A percentile compares a stretch with the other conserved stretches of the same genome.
Conservation (phyloP, 2,329 filamentous ascomycete genomes). For the Colletotrichum lentis region DNA sequence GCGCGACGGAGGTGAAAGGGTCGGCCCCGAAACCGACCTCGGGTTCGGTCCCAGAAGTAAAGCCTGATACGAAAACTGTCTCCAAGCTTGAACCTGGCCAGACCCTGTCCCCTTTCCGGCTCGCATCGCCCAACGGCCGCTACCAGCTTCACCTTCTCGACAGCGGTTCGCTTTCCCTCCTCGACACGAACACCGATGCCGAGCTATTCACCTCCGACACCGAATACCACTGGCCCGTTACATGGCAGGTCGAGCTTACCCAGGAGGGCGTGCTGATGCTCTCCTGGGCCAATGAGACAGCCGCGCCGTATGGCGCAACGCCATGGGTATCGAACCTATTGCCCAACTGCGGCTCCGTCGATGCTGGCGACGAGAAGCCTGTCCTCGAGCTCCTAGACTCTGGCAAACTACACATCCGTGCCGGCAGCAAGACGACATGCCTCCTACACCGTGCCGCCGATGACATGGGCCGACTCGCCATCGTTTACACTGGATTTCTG, state of each 20-base stretch:
- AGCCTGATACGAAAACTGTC: not conserved
- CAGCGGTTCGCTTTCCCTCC: conserved; percentile 37
- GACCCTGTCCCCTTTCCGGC: conserved; percentile 29
- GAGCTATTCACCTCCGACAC: conserved; percentile 40
- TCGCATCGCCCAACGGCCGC: conserved; percentile 35
- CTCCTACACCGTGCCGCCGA: conserved; percentile 34
- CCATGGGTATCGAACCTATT: conserved; percentile 38
- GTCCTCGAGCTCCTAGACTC: conserved; percentile 39
- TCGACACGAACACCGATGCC: conserved; percentile 30
- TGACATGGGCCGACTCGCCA: conserved; percentile 39
- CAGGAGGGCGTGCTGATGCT: conserved; percentile 37
- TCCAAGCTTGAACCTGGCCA: conserved; percentile 33
- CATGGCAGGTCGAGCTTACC: conserved; percentile 39
- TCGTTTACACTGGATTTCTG: conserved; percentile 39
- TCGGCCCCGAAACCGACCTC: not conserved
- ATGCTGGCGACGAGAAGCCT: conserved; percentile 17
- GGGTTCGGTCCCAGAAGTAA: not conserved
- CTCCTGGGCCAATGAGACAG: conserved; percentile 38
- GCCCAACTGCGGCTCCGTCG: conserved; percentile 32
- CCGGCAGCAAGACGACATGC: conserved; percentile 36
- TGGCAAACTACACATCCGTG: conserved; percentile 38
- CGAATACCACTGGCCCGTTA: conserved; percentile 38
- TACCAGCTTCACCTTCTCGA: conserved; percentile 34
- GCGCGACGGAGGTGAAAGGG: not conserved
- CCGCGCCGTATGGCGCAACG: conserved; percentile 36